A percentile compares a stretch with the other conserved stretches of the same genome.
These are phyloP conservation scores for Chalara sp. DNA, from an alignment of 2,329 filamentous ascomycete genomes.

Conservation along the genomic window DNA sequence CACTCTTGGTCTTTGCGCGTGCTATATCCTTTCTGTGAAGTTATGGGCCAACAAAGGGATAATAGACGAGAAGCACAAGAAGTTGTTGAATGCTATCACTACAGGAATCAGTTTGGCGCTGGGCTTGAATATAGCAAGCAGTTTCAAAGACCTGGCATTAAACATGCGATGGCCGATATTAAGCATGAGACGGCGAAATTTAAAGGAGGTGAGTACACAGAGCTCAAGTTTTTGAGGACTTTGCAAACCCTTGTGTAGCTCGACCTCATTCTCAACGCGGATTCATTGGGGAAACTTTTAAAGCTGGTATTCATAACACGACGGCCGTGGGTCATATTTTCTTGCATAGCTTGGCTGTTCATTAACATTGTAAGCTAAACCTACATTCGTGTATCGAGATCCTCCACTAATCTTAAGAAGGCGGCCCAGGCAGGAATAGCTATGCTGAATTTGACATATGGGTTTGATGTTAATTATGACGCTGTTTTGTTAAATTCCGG, in stretches of 20 bases:
- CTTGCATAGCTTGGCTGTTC: conserved; percentile 25
- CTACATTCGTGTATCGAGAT: no score
- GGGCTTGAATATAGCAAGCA: conserved; percentile 35
- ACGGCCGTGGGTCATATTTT: conserved; percentile 22
- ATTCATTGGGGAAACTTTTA: conserved; percentile 26
- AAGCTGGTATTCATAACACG: conserved; percentile 24
- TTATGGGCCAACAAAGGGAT: conserved; percentile 18
- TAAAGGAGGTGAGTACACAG: conserved; percentile 30
- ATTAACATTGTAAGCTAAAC: conserved; percentile 24
- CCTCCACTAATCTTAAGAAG: conserved; percentile 15
- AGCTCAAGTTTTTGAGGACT: not conserved
- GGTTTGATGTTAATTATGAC: conserved; percentile 32
- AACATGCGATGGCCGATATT: conserved; percentile 42
- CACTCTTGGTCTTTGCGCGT: conserved; percentile 17
- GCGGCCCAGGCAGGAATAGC: conserved; percentile 37
- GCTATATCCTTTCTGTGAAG: conserved; percentile 13
- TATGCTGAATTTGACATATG: conserved; percentile 35
- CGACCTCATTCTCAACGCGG: conserved; percentile 26
- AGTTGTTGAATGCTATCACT: conserved; percentile 37
- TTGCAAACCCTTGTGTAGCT: conserved; percentile 15
- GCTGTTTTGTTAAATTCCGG: conserved; percentile 28
- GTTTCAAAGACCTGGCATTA: conserved; percentile 36
- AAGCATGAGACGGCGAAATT: conserved; percentile 29
- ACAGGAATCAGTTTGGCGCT: conserved; percentile 36
- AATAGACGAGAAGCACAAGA: conserved; percentile 30